These are phyloP conservation scores for Smithsoniella earleae DNA, from an alignment of 163 green algal genomes.

Conservation along the genomic window DNA sequence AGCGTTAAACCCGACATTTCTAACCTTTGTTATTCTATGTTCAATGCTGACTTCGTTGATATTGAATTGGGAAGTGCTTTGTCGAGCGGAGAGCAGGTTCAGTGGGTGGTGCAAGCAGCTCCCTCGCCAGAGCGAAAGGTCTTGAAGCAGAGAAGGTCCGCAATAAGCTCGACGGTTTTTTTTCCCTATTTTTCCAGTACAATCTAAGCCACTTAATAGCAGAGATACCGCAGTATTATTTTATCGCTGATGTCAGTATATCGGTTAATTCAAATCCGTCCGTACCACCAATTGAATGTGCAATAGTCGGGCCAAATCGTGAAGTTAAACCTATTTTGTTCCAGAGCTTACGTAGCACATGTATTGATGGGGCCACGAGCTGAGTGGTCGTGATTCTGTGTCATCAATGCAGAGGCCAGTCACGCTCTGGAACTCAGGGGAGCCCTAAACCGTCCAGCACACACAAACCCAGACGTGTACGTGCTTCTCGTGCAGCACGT, in stretches of 20 bases:
- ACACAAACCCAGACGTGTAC: background rate
- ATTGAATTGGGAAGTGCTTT: background rate
- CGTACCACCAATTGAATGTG: background rate
- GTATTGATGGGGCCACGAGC: too few relatives aligned
- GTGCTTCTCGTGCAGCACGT: background rate
- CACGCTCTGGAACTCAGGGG: slow-evolving; percentile 14
- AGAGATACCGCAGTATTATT: background rate
- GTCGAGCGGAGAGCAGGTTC: background rate
- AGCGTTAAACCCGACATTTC: too few relatives aligned
- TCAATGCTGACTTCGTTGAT: slow-evolving; percentile 1
- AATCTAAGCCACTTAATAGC: background rate
- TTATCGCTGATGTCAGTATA: background rate
- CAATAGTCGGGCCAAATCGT: background rate
- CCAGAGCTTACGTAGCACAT: too few relatives aligned
- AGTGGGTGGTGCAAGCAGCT: background rate
- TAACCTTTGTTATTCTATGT: too few relatives aligned
- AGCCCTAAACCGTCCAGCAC: background rate
- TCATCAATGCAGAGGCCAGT: background rate
- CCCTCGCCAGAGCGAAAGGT: background rate
- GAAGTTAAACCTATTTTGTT: too few relatives aligned
- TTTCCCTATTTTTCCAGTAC: background rate
- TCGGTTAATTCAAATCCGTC: background rate
- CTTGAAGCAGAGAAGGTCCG: slow-evolving; percentile 1
- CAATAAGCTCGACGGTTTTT: too few relatives aligned
- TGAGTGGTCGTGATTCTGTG: background rate